Conservation (phyloP, 2,329 filamentous ascomycete species). For the Phoma sp. region DNA sequence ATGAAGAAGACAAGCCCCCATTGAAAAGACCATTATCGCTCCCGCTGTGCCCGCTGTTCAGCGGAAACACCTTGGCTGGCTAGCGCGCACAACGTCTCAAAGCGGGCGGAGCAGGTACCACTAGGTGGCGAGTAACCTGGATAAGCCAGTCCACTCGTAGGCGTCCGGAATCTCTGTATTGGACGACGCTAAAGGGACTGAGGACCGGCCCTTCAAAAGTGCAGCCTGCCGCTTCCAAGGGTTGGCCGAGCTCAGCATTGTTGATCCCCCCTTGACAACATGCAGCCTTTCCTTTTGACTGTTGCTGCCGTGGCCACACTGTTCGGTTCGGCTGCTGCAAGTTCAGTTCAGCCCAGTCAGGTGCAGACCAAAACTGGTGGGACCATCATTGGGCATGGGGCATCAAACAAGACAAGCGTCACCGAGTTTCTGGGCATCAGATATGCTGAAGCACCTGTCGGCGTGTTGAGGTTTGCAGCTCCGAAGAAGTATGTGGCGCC, state of each 20-base stretch:
- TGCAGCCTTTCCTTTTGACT: constrained; percentile 20
- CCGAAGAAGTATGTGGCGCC: constrained; percentile 35
- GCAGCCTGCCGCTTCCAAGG: constrained; percentile 3
- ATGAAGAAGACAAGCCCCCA: too few relatives aligned
- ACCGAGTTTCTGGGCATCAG: constrained; percentile 47
- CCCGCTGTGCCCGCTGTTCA: not conserved
- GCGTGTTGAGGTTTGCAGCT: constrained; percentile 42
- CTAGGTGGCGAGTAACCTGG: constrained; percentile 2
- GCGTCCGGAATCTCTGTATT: not conserved
- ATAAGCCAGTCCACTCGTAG: not conserved
- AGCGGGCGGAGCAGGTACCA: constrained; percentile 1
- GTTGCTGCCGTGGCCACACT: constrained; percentile 19
- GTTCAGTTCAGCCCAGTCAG: not conserved
- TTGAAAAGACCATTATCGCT: too few relatives aligned
- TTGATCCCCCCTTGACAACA: constrained; percentile 18
- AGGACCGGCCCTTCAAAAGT: constrained; percentile 11
- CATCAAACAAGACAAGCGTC: constrained; percentile 30
- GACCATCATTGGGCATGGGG: constrained; percentile 39
- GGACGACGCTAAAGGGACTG: not conserved
- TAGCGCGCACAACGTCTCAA: not conserved
- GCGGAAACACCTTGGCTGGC: not conserved
- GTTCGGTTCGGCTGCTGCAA: constrained; percentile 15
- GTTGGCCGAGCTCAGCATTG: constrained; percentile 5
- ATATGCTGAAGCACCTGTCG: constrained; percentile 45
- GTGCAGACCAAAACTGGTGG: constrained; percentile 41